Evolutionary conservation across 2,329 filamentous ascomycete genomes (phyloP).

Genomic region (Diaporthe citrichinensis): DNA sequence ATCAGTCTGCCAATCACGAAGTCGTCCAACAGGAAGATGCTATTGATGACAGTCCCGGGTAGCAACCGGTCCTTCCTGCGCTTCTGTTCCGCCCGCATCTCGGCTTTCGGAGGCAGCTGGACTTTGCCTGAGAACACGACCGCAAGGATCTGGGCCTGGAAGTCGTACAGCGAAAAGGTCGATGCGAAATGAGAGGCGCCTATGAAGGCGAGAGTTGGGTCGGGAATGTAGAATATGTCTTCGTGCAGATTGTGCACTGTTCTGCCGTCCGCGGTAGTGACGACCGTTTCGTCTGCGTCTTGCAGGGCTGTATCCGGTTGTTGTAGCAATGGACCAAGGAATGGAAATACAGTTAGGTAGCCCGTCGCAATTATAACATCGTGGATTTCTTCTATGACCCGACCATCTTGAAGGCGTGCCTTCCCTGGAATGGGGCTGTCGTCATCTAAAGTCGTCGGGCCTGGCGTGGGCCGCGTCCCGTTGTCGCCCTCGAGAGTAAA

Average conservation of each 20-base stretch:
- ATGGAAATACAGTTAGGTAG: conserved; percentile 2
- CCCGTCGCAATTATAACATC: conserved; percentile 12
- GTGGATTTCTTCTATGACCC: not conserved
- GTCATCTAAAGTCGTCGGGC: not conserved
- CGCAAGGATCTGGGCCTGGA: conserved; percentile 57
- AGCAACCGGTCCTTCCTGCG: not conserved
- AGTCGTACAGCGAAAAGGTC: conserved; percentile 65
- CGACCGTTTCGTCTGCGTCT: not conserved
- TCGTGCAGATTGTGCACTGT: conserved; percentile 64
- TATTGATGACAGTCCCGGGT: not conserved
- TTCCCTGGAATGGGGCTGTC: not conserved
- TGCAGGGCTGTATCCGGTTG: not conserved
- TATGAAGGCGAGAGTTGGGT: conserved; percentile 60
- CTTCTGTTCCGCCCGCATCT: not conserved
- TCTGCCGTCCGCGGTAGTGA: conserved; percentile 2
- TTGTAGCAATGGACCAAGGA: not conserved
- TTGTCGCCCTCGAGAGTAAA: not conserved
- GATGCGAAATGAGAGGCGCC: conserved; percentile 63
- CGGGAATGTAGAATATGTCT: conserved; percentile 66
- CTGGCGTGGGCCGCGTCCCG: too few species aligned
- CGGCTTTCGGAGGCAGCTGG: not conserved
- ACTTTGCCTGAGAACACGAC: conserved; percentile 4
- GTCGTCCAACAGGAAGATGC: not conserved
- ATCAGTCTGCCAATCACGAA: not conserved
- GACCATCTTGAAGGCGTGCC: not conserved